These are phyloP conservation scores for Lagenaria siceraria DNA, from an alignment of 306 rosid species.

Conservation along the genomic window DNA sequence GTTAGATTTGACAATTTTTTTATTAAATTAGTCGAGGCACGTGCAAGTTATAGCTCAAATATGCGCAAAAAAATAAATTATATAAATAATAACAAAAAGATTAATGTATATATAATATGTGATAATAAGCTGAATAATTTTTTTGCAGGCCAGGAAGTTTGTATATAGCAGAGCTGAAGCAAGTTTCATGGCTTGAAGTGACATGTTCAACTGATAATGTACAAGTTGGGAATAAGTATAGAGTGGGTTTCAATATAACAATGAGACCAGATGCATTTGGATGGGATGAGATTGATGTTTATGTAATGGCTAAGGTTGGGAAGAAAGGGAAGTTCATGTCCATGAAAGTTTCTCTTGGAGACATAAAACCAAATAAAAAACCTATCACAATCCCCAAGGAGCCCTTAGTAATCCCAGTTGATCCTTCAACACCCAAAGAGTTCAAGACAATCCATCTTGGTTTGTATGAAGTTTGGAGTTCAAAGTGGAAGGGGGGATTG, in stretches of 20 bases:
- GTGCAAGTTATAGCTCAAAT: too few relatives aligned
- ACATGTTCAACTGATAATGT: not conserved
- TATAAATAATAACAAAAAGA: too few relatives aligned
- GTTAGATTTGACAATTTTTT: too few relatives aligned
- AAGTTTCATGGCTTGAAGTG: constrained; percentile 84
- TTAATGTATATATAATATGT: too few relatives aligned
- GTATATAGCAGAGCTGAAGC: constrained; percentile 24
- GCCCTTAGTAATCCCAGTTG: not conserved
- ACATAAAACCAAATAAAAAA: not conserved
- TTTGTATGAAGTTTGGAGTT: constrained; percentile 12
- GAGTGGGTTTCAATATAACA: constrained; percentile 10
- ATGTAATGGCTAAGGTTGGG: constrained; percentile 17
- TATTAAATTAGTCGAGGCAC: too few relatives aligned
- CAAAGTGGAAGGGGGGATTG: constrained; percentile 11
- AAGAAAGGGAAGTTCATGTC: constrained; percentile 21
- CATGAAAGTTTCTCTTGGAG: not conserved
- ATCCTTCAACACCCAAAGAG: not conserved
- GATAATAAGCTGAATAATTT: too few relatives aligned
- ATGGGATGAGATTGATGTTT: constrained; percentile 26
- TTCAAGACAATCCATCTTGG: not conserved
- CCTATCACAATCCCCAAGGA: not conserved
- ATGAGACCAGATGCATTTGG: constrained; percentile 47
- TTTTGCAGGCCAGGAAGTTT: not conserved
- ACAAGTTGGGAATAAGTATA: accelerated
- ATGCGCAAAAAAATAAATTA: too few relatives aligned